These are phyloP conservation scores for Mortierella sp. DNA, from an alignment of 371 early-diverging fungal genomes.

Conservation along the genomic window DNA sequence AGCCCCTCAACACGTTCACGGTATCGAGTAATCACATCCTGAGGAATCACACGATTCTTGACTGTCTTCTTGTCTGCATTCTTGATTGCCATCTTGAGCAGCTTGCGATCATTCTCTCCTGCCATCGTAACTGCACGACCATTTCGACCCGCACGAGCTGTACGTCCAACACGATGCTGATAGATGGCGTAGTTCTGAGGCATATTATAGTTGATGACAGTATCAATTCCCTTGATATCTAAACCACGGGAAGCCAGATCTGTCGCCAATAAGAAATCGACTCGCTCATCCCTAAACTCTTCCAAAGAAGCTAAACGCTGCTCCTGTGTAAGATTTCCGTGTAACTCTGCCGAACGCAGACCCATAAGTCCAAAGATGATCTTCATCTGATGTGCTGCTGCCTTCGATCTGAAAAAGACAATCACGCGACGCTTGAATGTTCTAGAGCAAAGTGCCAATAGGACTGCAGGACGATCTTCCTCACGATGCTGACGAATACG, in stretches of 20 bases:
- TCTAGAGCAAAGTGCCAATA: conserved; percentile 86
- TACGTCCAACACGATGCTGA: conserved; percentile 99
- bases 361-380: conserved; percentile 94
- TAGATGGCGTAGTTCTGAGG: conserved; percentile 96
- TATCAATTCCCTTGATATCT: conserved; percentile 98
- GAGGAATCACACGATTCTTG: conserved; percentile 89
- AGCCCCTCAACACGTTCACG: conserved; percentile 74
- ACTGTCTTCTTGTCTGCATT: conserved; percentile 79
- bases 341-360: conserved; percentile 94
- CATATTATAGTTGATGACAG: conserved; percentile 99
- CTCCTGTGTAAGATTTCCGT: conserved; percentile 98
- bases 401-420: conserved; percentile 94
- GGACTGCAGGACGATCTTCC: conserved; percentile 86
- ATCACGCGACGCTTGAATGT: conserved; percentile 86
- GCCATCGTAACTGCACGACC: conserved; percentile 91
- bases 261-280: conserved; percentile 95
- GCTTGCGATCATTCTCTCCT: conserved; percentile 92
- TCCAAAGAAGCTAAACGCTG: conserved; percentile 94
- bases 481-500: conserved; percentile 90
- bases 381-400: conserved; percentile 96
- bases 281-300: conserved; percentile 89
- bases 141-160: conserved; percentile 95
- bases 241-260: conserved; percentile 99
- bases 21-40: conserved; percentile 81
- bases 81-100: conserved; percentile 95